phyloP scores from a whole-genome alignment of 768 basidiomycete species.

The Clitopilus hobsonii region DNA sequence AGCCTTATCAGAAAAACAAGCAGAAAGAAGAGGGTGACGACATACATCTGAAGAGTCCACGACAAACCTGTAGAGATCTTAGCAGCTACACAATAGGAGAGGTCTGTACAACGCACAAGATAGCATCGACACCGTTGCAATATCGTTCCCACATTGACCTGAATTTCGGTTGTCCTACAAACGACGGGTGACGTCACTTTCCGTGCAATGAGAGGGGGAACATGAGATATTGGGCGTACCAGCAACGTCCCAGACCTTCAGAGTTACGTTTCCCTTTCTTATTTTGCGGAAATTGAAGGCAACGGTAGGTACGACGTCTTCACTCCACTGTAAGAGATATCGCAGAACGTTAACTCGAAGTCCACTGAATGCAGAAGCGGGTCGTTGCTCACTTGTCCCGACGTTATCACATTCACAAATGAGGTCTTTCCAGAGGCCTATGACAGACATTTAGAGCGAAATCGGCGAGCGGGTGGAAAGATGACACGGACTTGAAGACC shows the following conservation, averaged over 20 bases:
- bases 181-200: constrained; percentile 7
- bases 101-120: constrained; percentile 56
- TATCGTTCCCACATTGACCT: constrained; percentile 96
- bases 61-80: constrained; percentile 64
- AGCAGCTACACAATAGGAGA: background rate
- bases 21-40: background rate
- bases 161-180: constrained; percentile 82
- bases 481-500: constrained; percentile 64
- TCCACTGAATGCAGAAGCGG: background rate
- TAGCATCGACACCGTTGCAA: constrained; percentile 88
- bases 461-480: background rate
- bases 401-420: constrained; percentile 87
- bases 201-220: background rate
- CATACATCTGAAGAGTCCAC: constrained; percentile 86
- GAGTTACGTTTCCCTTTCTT: constrained; percentile 81
- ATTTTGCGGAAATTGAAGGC: constrained; percentile 91
- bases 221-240: constrained; percentile 52
- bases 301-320: constrained; percentile 95
- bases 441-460: background rate
- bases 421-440: constrained; percentile 95
- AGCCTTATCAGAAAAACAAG: background rate
- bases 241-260: constrained; percentile 96
- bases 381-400: constrained; percentile 57
- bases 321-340: constrained; percentile 65
- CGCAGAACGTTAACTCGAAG: background rate